These are phyloP conservation scores for Beta vulgaris DNA, from an alignment of 148 eudicot genomes.

Conservation along the genomic window DNA sequence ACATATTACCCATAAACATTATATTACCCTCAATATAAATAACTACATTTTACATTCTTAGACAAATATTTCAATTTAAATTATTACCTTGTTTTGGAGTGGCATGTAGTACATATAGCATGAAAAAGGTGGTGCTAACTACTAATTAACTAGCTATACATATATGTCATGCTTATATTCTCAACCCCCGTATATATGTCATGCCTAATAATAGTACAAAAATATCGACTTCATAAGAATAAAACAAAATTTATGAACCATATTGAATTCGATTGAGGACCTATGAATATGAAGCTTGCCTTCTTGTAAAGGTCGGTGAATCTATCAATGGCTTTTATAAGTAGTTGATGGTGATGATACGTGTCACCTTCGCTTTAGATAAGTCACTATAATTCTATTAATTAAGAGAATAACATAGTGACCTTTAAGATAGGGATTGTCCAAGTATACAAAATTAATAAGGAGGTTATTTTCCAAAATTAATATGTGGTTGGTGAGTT, in stretches of 20 bases:
- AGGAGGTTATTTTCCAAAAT: background rate
- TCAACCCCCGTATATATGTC: background rate
- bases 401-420: background rate
- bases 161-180: no score
- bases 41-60: no score
- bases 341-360: background rate
- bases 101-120: no score
- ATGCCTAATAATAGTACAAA: background rate
- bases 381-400: background rate
- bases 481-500: background rate
- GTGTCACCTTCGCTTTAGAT: background rate
- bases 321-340: background rate
- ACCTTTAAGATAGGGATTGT: background rate
- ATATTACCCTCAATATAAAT: no score
- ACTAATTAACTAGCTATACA: no score
- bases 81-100: no score
- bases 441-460: background rate
- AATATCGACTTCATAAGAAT: background rate
- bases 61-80: no score
- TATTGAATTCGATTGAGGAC: background rate
- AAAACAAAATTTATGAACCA: background rate
- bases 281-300: background rate
- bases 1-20: no score
- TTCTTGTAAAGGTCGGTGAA: background rate
- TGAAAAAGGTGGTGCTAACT: no score